Evolutionary conservation across 2,329 filamentous ascomycete genomes (phyloP).

Genomic region (Pseudogymnoascus sp.): DNA sequence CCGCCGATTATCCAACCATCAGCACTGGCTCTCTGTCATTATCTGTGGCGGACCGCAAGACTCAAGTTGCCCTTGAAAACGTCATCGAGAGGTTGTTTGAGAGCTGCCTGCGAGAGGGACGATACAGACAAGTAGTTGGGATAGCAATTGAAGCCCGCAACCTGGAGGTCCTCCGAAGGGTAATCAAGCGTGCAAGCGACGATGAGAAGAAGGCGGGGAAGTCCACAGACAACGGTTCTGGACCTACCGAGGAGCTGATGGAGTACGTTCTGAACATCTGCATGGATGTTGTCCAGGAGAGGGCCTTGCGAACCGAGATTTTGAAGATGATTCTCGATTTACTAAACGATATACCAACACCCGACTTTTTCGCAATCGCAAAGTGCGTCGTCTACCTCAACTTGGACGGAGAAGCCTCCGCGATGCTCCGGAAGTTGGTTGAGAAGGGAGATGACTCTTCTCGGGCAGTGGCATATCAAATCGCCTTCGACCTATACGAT

Average conservation of each 20-base stretch:
- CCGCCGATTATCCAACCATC: constrained; percentile 42
- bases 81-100: constrained; percentile 89
- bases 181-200: constrained; percentile 82
- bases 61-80: constrained; percentile 69
- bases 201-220: constrained; percentile 67
- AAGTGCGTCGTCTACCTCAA: constrained; percentile 96
- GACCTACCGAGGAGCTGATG: constrained; percentile 82
- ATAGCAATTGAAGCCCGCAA: constrained; percentile 95
- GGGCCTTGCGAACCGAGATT: constrained; percentile 74
- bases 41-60: constrained; percentile 53
- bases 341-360: constrained; percentile 83
- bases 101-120: constrained; percentile 73
- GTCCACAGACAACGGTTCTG: constrained; percentile 42
- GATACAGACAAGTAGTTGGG: constrained; percentile 92
- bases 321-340: constrained; percentile 87
- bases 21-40: constrained; percentile 24
- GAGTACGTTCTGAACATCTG: constrained; percentile 93
- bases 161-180: constrained; percentile 73
- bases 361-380: constrained; percentile 96
- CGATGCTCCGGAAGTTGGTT: constrained; percentile 75
- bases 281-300: constrained; percentile 96
- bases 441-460: constrained; percentile 68
- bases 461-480: constrained; percentile 85
- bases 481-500: constrained; percentile 96
- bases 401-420: constrained; percentile 81